phyloP scores from a whole-genome alignment of 768 basidiomycete species.

The Psilocybe cyanescens region DNA sequence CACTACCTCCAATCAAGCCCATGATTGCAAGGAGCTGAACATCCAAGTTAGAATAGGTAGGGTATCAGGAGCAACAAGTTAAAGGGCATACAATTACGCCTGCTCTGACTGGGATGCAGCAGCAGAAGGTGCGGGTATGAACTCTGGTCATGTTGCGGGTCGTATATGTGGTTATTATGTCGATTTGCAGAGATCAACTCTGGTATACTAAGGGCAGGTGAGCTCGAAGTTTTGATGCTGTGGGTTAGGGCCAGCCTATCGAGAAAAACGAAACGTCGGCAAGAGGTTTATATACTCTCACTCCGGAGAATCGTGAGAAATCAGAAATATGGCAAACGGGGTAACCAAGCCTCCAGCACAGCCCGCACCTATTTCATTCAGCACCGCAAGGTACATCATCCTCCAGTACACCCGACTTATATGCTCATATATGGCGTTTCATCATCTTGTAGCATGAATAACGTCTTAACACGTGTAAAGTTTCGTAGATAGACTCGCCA shows the following conservation, averaged over 20 bases:
- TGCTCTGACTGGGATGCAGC: slow-evolving; percentile 52
- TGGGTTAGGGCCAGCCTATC: slow-evolving; percentile 54
- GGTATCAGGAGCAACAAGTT: background rate
- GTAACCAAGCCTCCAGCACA: slow-evolving; percentile 16
- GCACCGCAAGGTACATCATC: background rate
- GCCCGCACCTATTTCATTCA: slow-evolving; percentile 3
- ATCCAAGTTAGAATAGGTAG: background rate
- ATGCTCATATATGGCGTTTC: background rate
- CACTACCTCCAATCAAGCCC: slow-evolving; percentile 46
- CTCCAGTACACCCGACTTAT: background rate
- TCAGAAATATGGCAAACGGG: slow-evolving; percentile 15
- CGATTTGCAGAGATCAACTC: slow-evolving; percentile 32
- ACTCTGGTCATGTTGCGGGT: slow-evolving; percentile 36
- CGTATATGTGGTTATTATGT: slow-evolving; percentile 12
- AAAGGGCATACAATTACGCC: slow-evolving; percentile 45
- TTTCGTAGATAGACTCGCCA: too few relatives aligned
- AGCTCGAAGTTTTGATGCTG: slow-evolving; percentile 20
- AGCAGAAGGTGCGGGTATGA: slow-evolving; percentile 48
- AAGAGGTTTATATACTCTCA: slow-evolving; percentile 36
- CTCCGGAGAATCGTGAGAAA: slow-evolving; percentile 24
- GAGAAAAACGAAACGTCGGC: slow-evolving; percentile 11
- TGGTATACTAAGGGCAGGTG: slow-evolving; percentile 20
- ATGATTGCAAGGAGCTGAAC: slow-evolving; percentile 44
- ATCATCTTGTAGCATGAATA: background rate
- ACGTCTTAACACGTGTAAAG: too few relatives aligned